These are phyloP conservation scores for Pelargonium nanum DNA, from an alignment of 345 rosid species.

Conservation along the genomic window DNA sequence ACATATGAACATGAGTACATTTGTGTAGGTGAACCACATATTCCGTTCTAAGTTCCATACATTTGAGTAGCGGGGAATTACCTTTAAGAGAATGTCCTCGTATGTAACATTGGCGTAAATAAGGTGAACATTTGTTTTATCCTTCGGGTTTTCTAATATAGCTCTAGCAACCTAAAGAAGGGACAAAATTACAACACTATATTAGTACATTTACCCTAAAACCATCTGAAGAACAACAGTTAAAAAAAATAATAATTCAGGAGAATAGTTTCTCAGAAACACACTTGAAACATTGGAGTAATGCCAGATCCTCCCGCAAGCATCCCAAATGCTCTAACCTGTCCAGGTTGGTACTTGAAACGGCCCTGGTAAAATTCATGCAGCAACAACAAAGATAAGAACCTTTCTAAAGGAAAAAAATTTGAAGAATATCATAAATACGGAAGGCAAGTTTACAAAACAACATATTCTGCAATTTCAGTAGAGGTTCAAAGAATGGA, in stretches of 20 bases:
- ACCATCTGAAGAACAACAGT: not conserved
- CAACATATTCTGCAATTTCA: not conserved
- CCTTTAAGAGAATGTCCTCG: constrained; percentile 94
- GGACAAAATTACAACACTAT: constrained; percentile 6
- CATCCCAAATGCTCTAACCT: constrained; percentile 95
- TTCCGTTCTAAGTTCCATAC: not conserved
- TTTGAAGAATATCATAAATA: not conserved
- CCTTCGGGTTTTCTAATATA: constrained; percentile 78
- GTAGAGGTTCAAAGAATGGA: too few relatives aligned
- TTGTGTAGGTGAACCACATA: not conserved
- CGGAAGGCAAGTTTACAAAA: not conserved
- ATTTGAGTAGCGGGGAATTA: constrained; percentile 16
- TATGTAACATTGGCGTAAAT: constrained; percentile 80
- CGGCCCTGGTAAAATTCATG: constrained; percentile 55
- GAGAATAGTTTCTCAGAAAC: constrained; percentile 11
- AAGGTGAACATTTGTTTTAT: constrained; percentile 70
- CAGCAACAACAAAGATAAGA: not conserved
- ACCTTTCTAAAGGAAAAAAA: not conserved
- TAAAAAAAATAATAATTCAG: not conserved
- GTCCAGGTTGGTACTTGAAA: constrained; percentile 75
- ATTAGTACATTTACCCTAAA: too few relatives aligned
- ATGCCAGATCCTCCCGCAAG: constrained; percentile 98
- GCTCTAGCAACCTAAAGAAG: constrained; percentile 73
- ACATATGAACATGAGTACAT: not conserved
- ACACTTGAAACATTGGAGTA: constrained; percentile 97